Conservation (phyloP, 2,329 filamentous ascomycete genomes). For the Gaeumannomyces sp. region DNA sequence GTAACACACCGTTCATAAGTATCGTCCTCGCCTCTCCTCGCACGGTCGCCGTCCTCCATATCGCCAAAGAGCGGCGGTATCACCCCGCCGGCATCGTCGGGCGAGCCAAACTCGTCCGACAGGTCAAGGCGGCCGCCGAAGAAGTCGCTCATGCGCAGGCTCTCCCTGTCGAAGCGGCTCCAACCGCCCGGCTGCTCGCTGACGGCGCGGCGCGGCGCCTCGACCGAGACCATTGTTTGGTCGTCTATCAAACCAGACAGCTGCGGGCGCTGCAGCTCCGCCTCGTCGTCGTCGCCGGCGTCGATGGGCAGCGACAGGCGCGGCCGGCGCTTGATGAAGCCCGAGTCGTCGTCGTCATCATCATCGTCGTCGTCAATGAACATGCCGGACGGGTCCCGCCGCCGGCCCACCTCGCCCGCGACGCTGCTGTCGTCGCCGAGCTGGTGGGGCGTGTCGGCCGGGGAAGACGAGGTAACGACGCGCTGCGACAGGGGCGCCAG, state of each 20-base stretch:
- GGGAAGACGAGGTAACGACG: conserved; percentile 42
- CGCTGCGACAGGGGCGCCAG: conserved; percentile 43
- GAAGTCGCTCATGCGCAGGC: conserved; percentile 47
- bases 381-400: conserved; percentile 21
- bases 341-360: conserved; percentile 41
- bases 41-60: conserved; percentile 22
- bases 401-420: conserved; percentile 19
- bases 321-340: conserved; percentile 28
- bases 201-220: conserved; percentile 48
- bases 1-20: conserved; percentile 36
- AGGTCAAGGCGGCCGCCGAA: conserved; percentile 27
- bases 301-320: conserved; percentile 50
- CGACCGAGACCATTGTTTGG: conserved; percentile 52
- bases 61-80: conserved; percentile 32
- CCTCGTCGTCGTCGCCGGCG: conserved; percentile 43
- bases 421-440: conserved; percentile 18
- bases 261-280: conserved; percentile 46
- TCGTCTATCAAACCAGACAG: conserved; percentile 52
- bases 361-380: conserved; percentile 32
- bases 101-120: conserved; percentile 26
- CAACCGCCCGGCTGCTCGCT: conserved; percentile 40
- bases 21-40: conserved; percentile 31
- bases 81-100: conserved; percentile 25
- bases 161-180: conserved; percentile 49
- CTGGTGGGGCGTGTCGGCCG: conserved; percentile 21